Evolutionary conservation across 2,329 filamentous ascomycete species (phyloP), one percentile per base, ranked within the genome.

Genomic region (Colletotrichum cereale): DNA sequence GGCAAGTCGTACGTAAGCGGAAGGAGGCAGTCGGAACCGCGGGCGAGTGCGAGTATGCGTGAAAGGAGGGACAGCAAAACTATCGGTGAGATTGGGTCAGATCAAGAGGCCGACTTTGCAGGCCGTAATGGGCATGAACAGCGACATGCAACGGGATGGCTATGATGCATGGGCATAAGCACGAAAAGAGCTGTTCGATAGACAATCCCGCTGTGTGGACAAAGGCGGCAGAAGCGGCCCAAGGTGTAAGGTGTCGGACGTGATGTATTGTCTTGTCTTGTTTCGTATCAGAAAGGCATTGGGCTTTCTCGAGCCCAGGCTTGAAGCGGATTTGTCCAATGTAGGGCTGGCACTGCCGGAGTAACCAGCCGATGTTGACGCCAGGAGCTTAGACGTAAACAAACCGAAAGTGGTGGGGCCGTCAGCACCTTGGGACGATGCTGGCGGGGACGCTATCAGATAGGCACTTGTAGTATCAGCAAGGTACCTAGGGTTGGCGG

Each of bases 311-410:
- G 47, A 52, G 26, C 12, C n/a, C 48, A 50, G 34, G 56, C 56
- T 44, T 44, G 40, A 56, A 67, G 63, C 67, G 60, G 56, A 24
- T 53, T 66, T 55, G 29, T 40, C 65, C 52, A 68, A 60, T 48
- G 26, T 53, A 48, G 52, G 58, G 65, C 65, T 72, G 58, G 62
- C 62, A 70, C 70, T 72, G 70, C 70, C 70, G 67, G 55, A 71
- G 70, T 72, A 66, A 71, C 67, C 70, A 72, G 67, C 44, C 29
- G 48, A 65, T 70, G 66, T 71, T 70, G 66, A 71, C 55, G 70
- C 66, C 61, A 36, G 55, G 52, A 72, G 61, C 70, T 72, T 52
- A 62, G 70, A 72, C 70, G 65, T 71, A 72, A 72, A 72, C 70
- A 72, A 72, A 71, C 65, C 65, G 53, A 53, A 36, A 24, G n/a